These are phyloP conservation scores for Candida golubevii DNA, from an alignment of 805 yeast genomes.

Conservation along the genomic window DNA sequence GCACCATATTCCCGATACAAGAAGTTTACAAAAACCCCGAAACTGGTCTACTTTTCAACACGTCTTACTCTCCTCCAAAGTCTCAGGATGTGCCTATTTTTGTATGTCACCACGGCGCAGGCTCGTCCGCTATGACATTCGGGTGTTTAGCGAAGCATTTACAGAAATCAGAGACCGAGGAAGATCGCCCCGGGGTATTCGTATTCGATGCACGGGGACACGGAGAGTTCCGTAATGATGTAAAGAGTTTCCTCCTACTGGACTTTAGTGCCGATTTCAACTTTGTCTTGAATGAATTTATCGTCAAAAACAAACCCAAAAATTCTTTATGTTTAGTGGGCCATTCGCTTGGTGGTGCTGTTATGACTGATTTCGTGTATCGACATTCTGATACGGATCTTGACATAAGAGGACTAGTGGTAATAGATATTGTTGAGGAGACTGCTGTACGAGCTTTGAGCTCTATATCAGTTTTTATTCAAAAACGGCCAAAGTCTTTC, in stretches of 20 bases:
- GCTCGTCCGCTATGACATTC: constrained; percentile 80
- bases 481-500: constrained; percentile 62
- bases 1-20: constrained; percentile 15
- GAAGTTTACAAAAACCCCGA: constrained; percentile 16
- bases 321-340: constrained; percentile 60
- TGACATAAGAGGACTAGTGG: constrained; percentile 59
- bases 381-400: constrained; percentile 15
- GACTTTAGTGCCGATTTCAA: constrained; percentile 57
- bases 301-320: constrained; percentile 8
- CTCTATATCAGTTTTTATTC: constrained; percentile 64
- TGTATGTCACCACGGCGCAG: constrained; percentile 92
- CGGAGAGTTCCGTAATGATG: constrained; percentile 40
- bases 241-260: constrained; percentile 39
- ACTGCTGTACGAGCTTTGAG: constrained; percentile 70
- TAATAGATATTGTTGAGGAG: constrained; percentile 93
- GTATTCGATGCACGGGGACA: constrained; percentile 85
- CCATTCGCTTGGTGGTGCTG: constrained; percentile 91
- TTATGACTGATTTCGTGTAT: constrained; percentile 52
- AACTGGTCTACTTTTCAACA: constrained; percentile 26
- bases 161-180: constrained; percentile 8
- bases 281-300: constrained; percentile 42
- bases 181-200: constrained; percentile 51
- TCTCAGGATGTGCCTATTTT: constrained; percentile 48
- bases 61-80: constrained; percentile 55
- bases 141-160: constrained; percentile 45